phyloP scores from a whole-genome alignment of 1,139 yeast genomes.

The Nakaseomyces bracarensis region DNA sequence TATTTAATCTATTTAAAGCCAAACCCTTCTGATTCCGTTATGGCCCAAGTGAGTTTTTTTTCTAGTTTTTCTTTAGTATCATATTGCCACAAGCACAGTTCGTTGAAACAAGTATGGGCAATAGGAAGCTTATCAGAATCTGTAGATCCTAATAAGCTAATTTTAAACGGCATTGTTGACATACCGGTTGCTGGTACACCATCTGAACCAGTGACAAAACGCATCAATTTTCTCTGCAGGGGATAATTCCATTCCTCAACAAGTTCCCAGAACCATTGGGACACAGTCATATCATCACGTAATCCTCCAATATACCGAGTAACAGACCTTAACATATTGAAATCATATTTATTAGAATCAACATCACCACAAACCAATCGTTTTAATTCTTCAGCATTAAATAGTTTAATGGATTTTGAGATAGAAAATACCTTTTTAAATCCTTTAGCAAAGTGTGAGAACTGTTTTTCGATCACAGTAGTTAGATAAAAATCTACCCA shows the following conservation, averaged over 20 bases:
- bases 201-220: conserved; percentile 85
- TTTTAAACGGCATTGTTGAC: conserved; percentile 60
- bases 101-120: conserved; percentile 93
- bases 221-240: conserved; percentile 54
- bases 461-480: conserved; percentile 45
- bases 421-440: conserved; percentile 63
- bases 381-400: conserved; percentile 75
- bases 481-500: conserved; percentile 56
- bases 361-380: conserved; percentile 71
- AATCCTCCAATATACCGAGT: conserved; percentile 66
- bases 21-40: conserved; percentile 77
- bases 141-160: conserved; percentile 42
- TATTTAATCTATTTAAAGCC: conserved; percentile 42
- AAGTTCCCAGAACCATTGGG: conserved; percentile 83
- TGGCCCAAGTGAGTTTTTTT: conserved; percentile 53
- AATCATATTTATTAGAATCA: conserved; percentile 48
- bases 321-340: conserved; percentile 56
- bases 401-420: conserved; percentile 70
- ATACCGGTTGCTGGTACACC: conserved; percentile 89
- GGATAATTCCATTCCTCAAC: conserved; percentile 39
- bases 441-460: conserved; percentile 56
- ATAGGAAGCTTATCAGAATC: conserved; percentile 54
- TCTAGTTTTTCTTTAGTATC: conserved; percentile 42
- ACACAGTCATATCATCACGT: conserved; percentile 33
- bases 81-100: conserved; percentile 69